Base-by-base conservation (phyloP, 2,329 filamentous ascomycete species). In the Ilyonectria destructans region DNA sequence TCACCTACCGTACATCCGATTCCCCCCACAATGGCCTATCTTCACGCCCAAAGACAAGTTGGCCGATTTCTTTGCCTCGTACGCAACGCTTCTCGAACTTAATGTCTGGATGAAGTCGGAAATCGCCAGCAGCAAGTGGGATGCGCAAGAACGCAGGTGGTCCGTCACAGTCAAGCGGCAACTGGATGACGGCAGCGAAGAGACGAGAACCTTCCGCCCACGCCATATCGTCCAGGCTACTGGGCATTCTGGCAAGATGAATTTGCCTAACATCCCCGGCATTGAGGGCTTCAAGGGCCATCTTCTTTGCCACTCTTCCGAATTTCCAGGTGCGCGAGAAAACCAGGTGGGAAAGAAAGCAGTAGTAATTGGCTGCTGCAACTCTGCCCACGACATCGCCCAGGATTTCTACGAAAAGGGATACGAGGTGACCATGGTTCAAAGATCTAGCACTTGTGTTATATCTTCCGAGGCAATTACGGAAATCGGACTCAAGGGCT, bases 1-100 rank as follows among this genome's bases (percentile, higher is more conserved):
- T 57, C 87, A 89, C 72, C 81, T 92, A 81, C 89, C 91, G 0
- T 93, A 92, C 76, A 72, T 93, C 4, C 80, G 82, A 0, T 93
- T 93, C 75, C 91, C 91, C 0, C 75, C 85, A 0, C 85, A 86
- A 61, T 93, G 91, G 91, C 91, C 91, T 4, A 81, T 91, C 26
- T 93, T 92, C 77, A 92, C 90, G 0, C 90, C 91, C 6, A 93
- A 93, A 74, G 91, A 93, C 77, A 93, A 93, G 75, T 81, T 93
- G 0, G 91, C 85, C 2, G 89, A 92, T 48, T 93, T 89, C 80
- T 90, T 93, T 67, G 90, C 92, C 70, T 82, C 86, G 0, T 93
- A 93, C 70, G 91, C 86, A 1, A 85, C 82, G 6, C 79, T 89
- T 0, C 83, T 93, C 17, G 91, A 93, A 71, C 84, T 93, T 35